phyloP scores from a whole-genome alignment of 2,329 filamentous ascomycete species.

The Arthrobotrys conoides region DNA sequence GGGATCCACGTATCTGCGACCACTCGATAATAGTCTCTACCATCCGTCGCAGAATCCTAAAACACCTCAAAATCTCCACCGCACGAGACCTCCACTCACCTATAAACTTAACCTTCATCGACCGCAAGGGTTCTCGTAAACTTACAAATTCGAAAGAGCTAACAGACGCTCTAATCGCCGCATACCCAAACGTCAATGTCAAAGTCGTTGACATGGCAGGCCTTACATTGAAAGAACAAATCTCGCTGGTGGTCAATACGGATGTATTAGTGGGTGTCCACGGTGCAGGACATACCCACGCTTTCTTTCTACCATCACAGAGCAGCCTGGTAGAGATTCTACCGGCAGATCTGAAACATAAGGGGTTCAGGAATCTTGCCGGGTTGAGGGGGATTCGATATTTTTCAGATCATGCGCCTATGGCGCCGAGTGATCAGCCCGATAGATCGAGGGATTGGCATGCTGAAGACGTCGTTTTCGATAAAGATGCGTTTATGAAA shows the following conservation, averaged over 20 bases:
- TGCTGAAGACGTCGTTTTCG: conserved; percentile 63
- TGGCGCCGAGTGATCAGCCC: conserved; percentile 27
- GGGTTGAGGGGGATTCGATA: conserved; percentile 67
- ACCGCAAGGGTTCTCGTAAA: conserved; percentile 65
- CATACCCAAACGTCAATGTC: conserved; percentile 65
- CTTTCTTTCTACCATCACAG: conserved; percentile 61
- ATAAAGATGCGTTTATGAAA: conserved; percentile 64
- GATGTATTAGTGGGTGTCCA: conserved; percentile 69
- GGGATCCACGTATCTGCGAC: conserved; percentile 65
- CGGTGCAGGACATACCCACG: conserved; percentile 69
- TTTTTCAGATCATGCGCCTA: conserved; percentile 66
- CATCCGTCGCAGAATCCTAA: conserved; percentile 63
- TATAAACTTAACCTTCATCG: conserved; percentile 66
- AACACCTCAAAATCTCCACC: conserved; percentile 46
- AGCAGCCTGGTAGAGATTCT: conserved; percentile 68
- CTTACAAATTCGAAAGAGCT: conserved; percentile 65
- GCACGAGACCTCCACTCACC: conserved; percentile 15
- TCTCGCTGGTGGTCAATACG: conserved; percentile 66
- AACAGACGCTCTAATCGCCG: conserved; percentile 63
- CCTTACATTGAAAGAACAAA: conserved; percentile 67
- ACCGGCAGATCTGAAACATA: conserved; percentile 66
- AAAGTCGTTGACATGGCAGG: conserved; percentile 67
- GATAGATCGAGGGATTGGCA: conserved; percentile 62
- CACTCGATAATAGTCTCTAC: conserved; percentile 65
- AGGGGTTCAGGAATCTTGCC: conserved; percentile 69